Evolutionary conservation across 2,329 filamentous ascomycete genomes (phyloP), one percentile per base, ranked within the genome.

Genomic region (Basipetospora sp.): DNA sequence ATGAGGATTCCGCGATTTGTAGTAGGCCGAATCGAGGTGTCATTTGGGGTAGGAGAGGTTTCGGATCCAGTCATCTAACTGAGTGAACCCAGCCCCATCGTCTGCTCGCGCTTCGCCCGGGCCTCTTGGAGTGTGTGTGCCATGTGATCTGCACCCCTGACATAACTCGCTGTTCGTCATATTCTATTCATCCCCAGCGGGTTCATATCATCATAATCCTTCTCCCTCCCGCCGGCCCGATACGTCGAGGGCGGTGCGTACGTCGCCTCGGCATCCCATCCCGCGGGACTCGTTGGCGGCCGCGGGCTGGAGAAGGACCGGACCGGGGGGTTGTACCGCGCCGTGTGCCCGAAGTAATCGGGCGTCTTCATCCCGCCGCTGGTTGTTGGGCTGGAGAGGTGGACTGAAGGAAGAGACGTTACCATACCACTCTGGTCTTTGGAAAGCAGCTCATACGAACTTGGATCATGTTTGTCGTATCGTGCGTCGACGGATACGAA

Each of bases 401-500:
- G 38, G 28, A 51, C 54, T 53, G 57, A 52, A 53, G 55, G 57
- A 49, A 59, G 50, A 44, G 67, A 63, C 59, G 69, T 72, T 65
- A 71, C 60, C 60, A 62, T 55, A 48, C 63, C 56, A 56, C 62
- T 66, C 55, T 63, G 62, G 49, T 71, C 69, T 56, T 63, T 64
- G 47, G 69, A 72, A 49, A 87, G 75, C 80, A 87, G 86, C 66
- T 87, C 82, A 65, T 87, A 87, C 56, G 77, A 74, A 62, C 74
- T 71, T 54, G 65, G 66, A 48, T 77, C 74, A 55, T 71, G 68
- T 45, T 75, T 75, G 42, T 73, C 67, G 48, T 62, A 58, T 43
- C 71, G 71, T 33, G 86, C 85, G 53, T 94, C 88, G 32, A 81
- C 77, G 28, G 84, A 92, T 45, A 94, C 81, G 49, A 94, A 96